Evolutionary conservation across 768 basidiomycete genomes (phyloP), one percentile per base, ranked within the genome.

Genomic region (Coprinopsis sp.): DNA sequence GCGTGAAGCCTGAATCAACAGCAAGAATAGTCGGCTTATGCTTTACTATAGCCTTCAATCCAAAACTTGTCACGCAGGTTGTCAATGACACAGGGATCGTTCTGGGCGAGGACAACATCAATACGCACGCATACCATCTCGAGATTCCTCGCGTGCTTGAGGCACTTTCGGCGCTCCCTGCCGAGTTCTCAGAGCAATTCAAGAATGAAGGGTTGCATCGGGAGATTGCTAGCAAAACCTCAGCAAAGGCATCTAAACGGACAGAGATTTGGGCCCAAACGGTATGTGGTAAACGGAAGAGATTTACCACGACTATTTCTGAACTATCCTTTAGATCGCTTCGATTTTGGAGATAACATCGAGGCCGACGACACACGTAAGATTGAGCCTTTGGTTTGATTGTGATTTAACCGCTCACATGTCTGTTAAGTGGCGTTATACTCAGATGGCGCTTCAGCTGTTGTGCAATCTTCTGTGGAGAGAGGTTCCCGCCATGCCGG

Each of bases 401-500:
- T 37, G 39, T 45, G n/a, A n/a, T 49, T 34, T 19, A 31, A 30
- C 37, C 47, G 38, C 44, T 59, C 50, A 45, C 51, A 14, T 16
- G 40, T 44, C 36, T 33, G 24, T 47, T 48, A 57, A 91, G 88
- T 91, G 88, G 88, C 74, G 87, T 66, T 91, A 91, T 61, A 71
- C 82, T 0, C 82, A 89, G 70, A 81, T 81, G 54, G 83, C 87
- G 6, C 62, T 72, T 24, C 76, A 74, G 27, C 83, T 87, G 57
- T 60, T 90, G 36, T 68, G 66, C 24, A 70, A 75, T 30, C 69
- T 89, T 24, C 68, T 89, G 44, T 76, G 83, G 55, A 71, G 87
- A 58, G 86, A 91, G 55, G 61, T 64, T 23, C 64, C 73, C 8
- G 70, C 78, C 14, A 61, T 77, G 2, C 67, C 81, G 12, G 73